These are phyloP conservation scores for Lasiodiplodia gonubiensis DNA, from an alignment of 2,329 filamentous ascomycete species.

Conservation along the genomic window DNA sequence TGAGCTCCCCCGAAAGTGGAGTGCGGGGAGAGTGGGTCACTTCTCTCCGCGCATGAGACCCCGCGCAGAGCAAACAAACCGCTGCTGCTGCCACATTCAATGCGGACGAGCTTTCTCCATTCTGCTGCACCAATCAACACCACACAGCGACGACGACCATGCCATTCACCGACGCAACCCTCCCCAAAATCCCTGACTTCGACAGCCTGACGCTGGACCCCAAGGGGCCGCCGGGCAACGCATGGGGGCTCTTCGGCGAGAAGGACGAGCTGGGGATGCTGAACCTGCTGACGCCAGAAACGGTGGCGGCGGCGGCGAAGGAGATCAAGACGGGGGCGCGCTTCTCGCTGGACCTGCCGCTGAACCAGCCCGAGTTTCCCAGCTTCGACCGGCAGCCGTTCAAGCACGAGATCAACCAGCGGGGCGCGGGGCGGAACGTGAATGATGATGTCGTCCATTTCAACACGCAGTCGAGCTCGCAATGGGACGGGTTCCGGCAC, in stretches of 20 bases:
- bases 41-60: background rate
- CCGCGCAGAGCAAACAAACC: background rate
- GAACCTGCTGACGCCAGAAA: conserved; percentile 59
- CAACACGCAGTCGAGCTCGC: conserved; percentile 47
- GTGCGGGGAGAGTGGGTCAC: conserved; percentile 9
- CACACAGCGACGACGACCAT: background rate
- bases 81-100: background rate
- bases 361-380: conserved; percentile 48
- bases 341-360: conserved; percentile 47
- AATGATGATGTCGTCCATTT: conserved; percentile 47
- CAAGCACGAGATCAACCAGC: conserved; percentile 39
- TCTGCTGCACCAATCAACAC: background rate
- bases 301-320: conserved; percentile 49
- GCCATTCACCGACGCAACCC: conserved; percentile 29
- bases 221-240: conserved; percentile 58
- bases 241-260: conserved; percentile 62
- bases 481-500: conserved; percentile 50
- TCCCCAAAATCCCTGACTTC: conserved; percentile 44
- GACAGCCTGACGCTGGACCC: conserved; percentile 57
- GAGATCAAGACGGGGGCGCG: conserved; percentile 53
- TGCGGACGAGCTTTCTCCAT: background rate
- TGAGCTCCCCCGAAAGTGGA: background rate
- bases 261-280: conserved; percentile 61
- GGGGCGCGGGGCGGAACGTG: conserved; percentile 38
- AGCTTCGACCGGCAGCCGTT: conserved; percentile 45